These are phyloP conservation scores for Colletotrichum eleusines DNA, from an alignment of 2,329 filamentous ascomycete species.

Conservation along the genomic window DNA sequence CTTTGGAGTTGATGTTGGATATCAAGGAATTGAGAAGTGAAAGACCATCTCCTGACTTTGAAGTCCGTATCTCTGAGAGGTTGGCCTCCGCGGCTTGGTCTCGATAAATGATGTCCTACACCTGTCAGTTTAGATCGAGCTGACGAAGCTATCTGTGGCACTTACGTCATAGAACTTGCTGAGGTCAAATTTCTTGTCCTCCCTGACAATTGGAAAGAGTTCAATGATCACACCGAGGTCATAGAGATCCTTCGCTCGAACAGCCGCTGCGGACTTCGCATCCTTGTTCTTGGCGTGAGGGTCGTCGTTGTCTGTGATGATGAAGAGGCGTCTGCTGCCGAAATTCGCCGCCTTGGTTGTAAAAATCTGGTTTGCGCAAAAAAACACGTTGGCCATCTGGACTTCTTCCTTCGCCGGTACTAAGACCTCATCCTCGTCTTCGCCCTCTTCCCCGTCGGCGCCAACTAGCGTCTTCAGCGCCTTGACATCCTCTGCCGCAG, in stretches of 20 bases:
- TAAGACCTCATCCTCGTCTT: constrained; percentile 76
- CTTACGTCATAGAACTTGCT: constrained; percentile 91
- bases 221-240: constrained; percentile 93
- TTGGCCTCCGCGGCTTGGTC: constrained; percentile 77
- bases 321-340: constrained; percentile 90
- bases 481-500: constrained; percentile 88
- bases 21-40: constrained; percentile 83
- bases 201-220: constrained; percentile 86
- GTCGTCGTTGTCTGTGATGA: constrained; percentile 94
- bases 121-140: constrained; percentile 1
- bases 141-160: neutral
- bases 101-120: constrained; percentile 89
- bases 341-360: constrained; percentile 96
- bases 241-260: constrained; percentile 93
- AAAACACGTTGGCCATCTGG: constrained; percentile 89
- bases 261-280: constrained; percentile 80
- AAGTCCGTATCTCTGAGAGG: constrained; percentile 65
- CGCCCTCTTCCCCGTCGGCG: constrained; percentile 83
- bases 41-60: constrained; percentile 80
- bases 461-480: constrained; percentile 80
- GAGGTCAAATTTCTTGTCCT: constrained; percentile 79
- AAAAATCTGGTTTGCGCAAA: constrained; percentile 96
- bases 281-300: constrained; percentile 81
- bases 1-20: constrained; percentile 90
- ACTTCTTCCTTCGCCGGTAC: constrained; percentile 76